Conservation (phyloP, 805 yeast species). For the Yarrowia porcina region DNA sequence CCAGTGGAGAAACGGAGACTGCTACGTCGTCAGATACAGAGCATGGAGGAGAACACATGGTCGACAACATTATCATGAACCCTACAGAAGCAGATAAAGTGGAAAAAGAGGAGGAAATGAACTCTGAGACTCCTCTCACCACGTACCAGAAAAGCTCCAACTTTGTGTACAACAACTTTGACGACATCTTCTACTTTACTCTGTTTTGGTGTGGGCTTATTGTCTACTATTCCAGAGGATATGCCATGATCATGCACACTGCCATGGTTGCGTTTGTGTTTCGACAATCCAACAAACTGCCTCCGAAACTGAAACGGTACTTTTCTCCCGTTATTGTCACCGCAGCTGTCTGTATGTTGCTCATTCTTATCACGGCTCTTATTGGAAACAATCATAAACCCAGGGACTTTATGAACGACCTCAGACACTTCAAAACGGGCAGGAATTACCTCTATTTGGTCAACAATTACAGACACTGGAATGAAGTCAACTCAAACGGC, state of each 20-base stretch:
- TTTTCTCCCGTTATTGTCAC: conserved; percentile 72
- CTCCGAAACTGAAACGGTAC: conserved; percentile 48
- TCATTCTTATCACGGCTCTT: conserved; percentile 57
- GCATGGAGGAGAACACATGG: not conserved
- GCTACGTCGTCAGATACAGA: not conserved
- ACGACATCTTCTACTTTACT: conserved; percentile 50
- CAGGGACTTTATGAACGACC: conserved; percentile 40
- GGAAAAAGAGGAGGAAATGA: not conserved
- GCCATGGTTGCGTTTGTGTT: conserved; percentile 58
- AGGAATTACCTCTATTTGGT: conserved; percentile 60
- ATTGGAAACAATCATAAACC: conserved; percentile 51
- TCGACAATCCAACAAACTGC: conserved; percentile 47
- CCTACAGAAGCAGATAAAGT: not conserved
- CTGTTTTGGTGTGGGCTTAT: conserved; percentile 58
- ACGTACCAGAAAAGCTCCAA: not conserved
- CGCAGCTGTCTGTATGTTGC: conserved; percentile 60
- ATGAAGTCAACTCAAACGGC: conserved; percentile 30
- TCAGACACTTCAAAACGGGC: conserved; percentile 64
- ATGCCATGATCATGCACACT: conserved; percentile 60
- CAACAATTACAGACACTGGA: conserved; percentile 36
- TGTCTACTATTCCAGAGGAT: conserved; percentile 54
- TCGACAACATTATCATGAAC: conserved; percentile 10
- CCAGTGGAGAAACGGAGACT: not conserved
- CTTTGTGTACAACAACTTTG: conserved; percentile 43
- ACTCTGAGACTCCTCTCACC: not conserved